phyloP scores from a whole-genome alignment of 345 rosid species.

The Mallotus nudiflorus region DNA sequence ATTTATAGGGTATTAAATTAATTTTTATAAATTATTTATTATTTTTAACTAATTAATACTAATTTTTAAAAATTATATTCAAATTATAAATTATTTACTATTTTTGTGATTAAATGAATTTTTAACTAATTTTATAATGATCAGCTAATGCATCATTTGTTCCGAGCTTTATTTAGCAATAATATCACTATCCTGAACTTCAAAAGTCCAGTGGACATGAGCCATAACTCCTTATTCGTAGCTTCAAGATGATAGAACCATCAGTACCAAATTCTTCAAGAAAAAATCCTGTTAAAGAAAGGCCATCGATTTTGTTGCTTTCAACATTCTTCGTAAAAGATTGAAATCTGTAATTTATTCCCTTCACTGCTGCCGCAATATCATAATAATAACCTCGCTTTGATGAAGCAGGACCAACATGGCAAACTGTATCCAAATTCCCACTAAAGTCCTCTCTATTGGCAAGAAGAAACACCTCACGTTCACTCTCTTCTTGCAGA shows the following conservation, averaged over 20 bases:
- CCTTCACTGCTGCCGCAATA: conserved; percentile 12
- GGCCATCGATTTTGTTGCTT: not conserved
- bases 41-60: too few relatives aligned
- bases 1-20: too few relatives aligned
- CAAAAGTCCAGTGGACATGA: too few relatives aligned
- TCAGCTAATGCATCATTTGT: too few relatives aligned
- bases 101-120: too few relatives aligned
- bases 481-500: conserved; percentile 26
- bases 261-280: conserved; percentile 17
- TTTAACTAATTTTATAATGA: too few relatives aligned
- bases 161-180: too few relatives aligned
- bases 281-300: conserved; percentile 24
- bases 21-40: too few relatives aligned
- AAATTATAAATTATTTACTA: too few relatives aligned
- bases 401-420: conserved; percentile 26
- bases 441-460: conserved; percentile 10
- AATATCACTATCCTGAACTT: too few relatives aligned
- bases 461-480: conserved; percentile 24
- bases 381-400: conserved; percentile 13
- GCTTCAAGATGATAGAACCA: conserved; percentile 11
- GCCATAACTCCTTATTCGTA: conserved; percentile 18
- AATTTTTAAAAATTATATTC: too few relatives aligned
- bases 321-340: conserved; percentile 17
- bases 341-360: conserved; percentile 15
- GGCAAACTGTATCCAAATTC: conserved; percentile 25